Conservation (phyloP, 768 basidiomycete species). For the Leccinum truebloodii region DNA sequence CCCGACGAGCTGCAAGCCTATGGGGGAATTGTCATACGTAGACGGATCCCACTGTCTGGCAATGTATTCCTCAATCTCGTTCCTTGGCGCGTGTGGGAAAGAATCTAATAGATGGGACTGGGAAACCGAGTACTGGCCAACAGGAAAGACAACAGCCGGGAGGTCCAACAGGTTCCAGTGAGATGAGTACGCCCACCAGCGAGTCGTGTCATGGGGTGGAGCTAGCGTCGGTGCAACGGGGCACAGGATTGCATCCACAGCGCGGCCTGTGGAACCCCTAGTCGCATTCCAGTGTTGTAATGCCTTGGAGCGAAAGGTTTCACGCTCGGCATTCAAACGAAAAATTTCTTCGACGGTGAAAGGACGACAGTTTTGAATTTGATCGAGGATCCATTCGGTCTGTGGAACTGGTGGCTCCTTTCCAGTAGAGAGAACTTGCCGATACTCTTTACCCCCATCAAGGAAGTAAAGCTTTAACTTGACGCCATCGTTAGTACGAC, state of each 20-base stretch:
- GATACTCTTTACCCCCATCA: constrained; percentile 50
- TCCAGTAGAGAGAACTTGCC: constrained; percentile 35
- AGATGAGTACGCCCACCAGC: constrained; percentile 53
- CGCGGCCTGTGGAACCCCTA: constrained; percentile 37
- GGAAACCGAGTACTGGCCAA: constrained; percentile 37
- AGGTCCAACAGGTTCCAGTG: constrained; percentile 57
- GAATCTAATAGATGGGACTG: constrained; percentile 9
- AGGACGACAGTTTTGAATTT: constrained; percentile 38
- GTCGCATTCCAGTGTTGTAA: constrained; percentile 49
- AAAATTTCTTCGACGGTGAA: constrained; percentile 45
- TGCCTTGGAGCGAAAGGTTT: constrained; percentile 40
- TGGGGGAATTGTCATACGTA: constrained; percentile 44
- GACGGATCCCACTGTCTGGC: constrained; percentile 42
- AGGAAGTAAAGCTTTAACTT: constrained; percentile 50
- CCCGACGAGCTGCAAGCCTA: constrained; percentile 51
- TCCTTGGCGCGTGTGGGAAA: constrained; percentile 33
- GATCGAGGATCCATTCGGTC: constrained; percentile 44
- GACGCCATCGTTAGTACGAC: constrained; percentile 18
- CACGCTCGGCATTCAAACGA: constrained; percentile 45
- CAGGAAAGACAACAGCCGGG: constrained; percentile 49
- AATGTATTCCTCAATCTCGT: constrained; percentile 37
- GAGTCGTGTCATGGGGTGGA: constrained; percentile 46
- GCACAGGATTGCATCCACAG: constrained; percentile 49
- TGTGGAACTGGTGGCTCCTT: constrained; percentile 43
- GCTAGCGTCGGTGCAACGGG: constrained; percentile 50